Base-by-base conservation (phyloP, 441 rosid genomes). In the Erysimum cheiri region DNA sequence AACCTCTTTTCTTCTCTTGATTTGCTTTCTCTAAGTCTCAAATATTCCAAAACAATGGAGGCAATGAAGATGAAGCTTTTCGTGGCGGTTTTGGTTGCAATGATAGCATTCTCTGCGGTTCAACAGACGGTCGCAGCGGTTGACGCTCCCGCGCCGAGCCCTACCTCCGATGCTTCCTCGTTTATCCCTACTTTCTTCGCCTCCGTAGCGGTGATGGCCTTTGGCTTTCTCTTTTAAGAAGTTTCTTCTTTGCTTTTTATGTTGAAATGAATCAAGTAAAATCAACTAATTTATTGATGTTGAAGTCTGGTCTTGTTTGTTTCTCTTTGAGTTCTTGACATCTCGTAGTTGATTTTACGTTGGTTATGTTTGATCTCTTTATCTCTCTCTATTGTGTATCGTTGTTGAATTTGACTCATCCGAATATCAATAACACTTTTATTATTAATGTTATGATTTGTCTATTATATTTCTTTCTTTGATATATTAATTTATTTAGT, bases 81-180 rank as follows among this genome's bases (percentile, higher is more conserved):
- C 40, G 80, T 75, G 54, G 78, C 80, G 22, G 39, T 85, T 77
- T 64, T 85, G 86, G 83, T 72, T 62, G 84, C 74, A 10, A 53
- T 85, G 67, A 61, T 83, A 77, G 83, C 77, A 1, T 71, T 80
- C 49, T 81, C 87, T 9, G 56, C 84, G 40, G 70, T 83, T 36
- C 76, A 88, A 31, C 82, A 76, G 36, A 79, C 82, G 22, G 71
- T 80, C 12, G 91, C 88, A 52, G 85, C 82, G 31, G 72, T 65
- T 43, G 88, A 85, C 0, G 83, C 85, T 57, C 96, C 96, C 12
- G 84, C 93, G 4, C 96, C 93, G 3, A 57, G 76, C 72, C 93
- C 93, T 28, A 32, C 87, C 19, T 88, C 96, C 13, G 88, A 81
- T 76, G 88, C 91, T 36, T 57, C 82, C 36, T 52, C 75, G 11